phyloP scores from a whole-genome alignment of 129 eudicot genomes.

The Helianthus tuberosus region DNA sequence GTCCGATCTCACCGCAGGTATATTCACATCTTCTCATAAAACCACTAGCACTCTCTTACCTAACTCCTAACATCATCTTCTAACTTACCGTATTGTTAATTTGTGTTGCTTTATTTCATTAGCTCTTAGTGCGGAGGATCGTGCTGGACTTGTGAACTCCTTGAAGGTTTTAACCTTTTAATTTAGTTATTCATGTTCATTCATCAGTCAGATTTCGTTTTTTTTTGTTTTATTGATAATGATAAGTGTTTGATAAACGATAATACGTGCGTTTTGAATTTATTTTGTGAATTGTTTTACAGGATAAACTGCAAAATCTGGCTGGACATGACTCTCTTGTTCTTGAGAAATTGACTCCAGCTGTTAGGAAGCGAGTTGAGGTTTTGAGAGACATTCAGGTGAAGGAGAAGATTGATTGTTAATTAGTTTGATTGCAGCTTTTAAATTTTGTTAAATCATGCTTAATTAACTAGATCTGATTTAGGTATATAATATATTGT shows the following conservation, averaged over 20 bases:
- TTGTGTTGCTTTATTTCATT: background rate
- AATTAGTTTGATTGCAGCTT: background rate
- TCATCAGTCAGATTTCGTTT: no score
- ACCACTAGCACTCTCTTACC: background rate
- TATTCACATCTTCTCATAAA: background rate
- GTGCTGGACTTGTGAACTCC: conserved; percentile 79
- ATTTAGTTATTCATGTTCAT: background rate
- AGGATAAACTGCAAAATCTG: background rate
- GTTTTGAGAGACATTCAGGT: conserved; percentile 68
- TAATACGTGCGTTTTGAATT: background rate
- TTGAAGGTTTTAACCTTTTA: conserved; percentile 53
- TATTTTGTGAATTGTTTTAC: conserved; percentile 16
- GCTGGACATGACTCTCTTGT: no score
- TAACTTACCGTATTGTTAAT: background rate
- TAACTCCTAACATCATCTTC: background rate
- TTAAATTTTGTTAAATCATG: background rate
- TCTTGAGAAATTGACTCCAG: conserved; percentile 51
- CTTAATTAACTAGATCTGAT: background rate
- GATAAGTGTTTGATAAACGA: background rate
- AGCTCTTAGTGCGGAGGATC: conserved; percentile 90
- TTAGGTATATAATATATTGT: background rate
- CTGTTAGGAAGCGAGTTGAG: conserved; percentile 78
- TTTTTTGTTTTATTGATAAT: no score
- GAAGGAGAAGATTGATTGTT: background rate
- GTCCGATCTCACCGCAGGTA: conserved; percentile 71